Percentiles rank a stretch among this genome's conserved stretches.
Evolutionary conservation across 345 rosid species (phyloP).

Genomic region (Brassica cretica): DNA sequence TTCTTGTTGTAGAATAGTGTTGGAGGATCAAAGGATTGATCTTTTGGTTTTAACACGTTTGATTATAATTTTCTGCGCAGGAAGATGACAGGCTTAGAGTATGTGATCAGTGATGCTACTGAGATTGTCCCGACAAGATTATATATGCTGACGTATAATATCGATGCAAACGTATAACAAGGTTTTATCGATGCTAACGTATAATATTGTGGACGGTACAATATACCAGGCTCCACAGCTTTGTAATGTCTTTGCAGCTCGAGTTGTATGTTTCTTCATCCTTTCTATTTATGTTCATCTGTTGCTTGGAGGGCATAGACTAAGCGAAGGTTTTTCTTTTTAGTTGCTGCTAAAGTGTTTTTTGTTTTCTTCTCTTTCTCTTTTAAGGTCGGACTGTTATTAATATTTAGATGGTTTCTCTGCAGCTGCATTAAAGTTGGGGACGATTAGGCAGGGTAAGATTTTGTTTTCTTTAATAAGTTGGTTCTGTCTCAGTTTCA

Average conservation of each 20-base stretch:
- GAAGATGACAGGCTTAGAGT: conserved; percentile 80
- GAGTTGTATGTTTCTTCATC: conserved; percentile 58
- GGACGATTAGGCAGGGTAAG: conserved; percentile 89
- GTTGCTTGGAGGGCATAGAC: background rate
- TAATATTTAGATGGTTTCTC: conserved; percentile 75
- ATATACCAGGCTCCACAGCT: no score
- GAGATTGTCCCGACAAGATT: conserved; percentile 86
- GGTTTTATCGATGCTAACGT: conserved; percentile 33
- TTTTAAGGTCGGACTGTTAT: conserved; percentile 72
- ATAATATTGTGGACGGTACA: no score
- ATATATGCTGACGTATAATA: conserved; percentile 68
- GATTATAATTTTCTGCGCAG: conserved; percentile 28
- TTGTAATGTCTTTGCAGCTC: conserved; percentile 53
- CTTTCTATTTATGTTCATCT: conserved; percentile 5
- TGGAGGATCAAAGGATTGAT: background rate
- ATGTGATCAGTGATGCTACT: conserved; percentile 64
- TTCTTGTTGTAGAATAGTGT: background rate
- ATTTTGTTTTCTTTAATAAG: background rate
- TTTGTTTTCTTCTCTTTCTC: background rate
- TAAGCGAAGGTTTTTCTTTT: conserved; percentile 10
- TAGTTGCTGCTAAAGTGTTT: background rate
- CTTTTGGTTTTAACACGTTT: background rate
- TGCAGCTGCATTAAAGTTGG: conserved; percentile 79
- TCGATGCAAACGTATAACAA: no score
- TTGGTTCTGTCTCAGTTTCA: background rate